Evolutionary conservation across 805 yeast species (phyloP), one percentile per base, ranked within the genome.

Genomic region (Metschnikowia continentalis): DNA sequence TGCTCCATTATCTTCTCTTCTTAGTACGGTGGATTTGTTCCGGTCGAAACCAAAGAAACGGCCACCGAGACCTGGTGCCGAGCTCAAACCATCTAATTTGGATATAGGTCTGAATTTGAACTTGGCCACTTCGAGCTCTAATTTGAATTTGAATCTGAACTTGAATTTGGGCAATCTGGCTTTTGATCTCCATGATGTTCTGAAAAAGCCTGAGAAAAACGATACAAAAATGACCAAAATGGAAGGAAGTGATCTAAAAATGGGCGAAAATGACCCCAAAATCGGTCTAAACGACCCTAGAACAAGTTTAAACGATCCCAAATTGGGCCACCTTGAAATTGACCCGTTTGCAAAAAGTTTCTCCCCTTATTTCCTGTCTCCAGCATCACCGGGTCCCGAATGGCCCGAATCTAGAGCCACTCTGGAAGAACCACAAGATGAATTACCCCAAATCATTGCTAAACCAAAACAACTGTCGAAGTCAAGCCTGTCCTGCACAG

Each of bases 1-100:
- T 0, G 58, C 92, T 13, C 96, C 97, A 0, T 71, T 92, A 20
- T 86, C 96, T 0, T 89, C 97, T 0, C 70, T 92, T 50, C 82
- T 90, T 40, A 83, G 88, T 46, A 88, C 94, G 1, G 69, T 92
- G 48, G 86, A 89, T 35, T 72, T 94, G 23, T 86, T 92, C 64
- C 81, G 61, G 47, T 42, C 55, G 8, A 51, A 46, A 5, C n/a
- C 26, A 2, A 8, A 26, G 8, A 26, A 26, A 26, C 30, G 11
- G 30, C 30, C 30, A 1, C 30, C 30, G 1, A 26, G 30, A 26
- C 4, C 30, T 26, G 30, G 11, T 3, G 3, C 30, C 11, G 30
- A 26, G 11, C 30, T 26, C 11, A 26, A 26, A 26, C 30, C 30
- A 8, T 26, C 30, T 8, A 26, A 26, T 26, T 26, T 26, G 30